Conservation (phyloP, 148 eudicot species). For the Amaranthus hypochondriacus region DNA sequence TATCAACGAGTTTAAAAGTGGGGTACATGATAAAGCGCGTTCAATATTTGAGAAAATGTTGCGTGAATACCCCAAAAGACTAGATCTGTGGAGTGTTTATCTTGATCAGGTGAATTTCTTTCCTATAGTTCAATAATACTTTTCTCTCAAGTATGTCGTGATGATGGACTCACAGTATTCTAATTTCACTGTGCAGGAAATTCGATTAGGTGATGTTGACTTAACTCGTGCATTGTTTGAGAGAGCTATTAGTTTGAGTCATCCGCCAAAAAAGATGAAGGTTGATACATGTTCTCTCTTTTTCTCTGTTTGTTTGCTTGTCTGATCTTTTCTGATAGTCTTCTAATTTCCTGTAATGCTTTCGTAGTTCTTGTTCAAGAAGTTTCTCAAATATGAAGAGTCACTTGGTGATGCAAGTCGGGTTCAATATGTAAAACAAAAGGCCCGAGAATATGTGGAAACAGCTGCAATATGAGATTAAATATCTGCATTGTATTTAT, state of each 20-base stretch:
- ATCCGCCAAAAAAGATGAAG: constrained; percentile 86
- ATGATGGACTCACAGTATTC: background rate
- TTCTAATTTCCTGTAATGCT: background rate
- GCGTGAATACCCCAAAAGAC: constrained; percentile 73
- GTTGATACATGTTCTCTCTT: constrained; percentile 25
- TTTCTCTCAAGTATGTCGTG: background rate
- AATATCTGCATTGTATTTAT: too few species aligned
- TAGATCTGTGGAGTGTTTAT: constrained; percentile 81
- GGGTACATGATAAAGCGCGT: constrained; percentile 72
- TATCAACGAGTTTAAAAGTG: constrained; percentile 62
- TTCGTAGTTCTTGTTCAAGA: constrained; percentile 78
- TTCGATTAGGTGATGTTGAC: constrained; percentile 67
- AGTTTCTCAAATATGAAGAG: constrained; percentile 70
- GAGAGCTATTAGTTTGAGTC: constrained; percentile 77
- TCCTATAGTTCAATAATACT: background rate
- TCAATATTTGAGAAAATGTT: constrained; percentile 61
- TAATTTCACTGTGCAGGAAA: constrained; percentile 47
- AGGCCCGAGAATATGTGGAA: constrained; percentile 68
- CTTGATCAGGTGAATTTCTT: constrained; percentile 64
- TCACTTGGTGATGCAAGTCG: constrained; percentile 65
- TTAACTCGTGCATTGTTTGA: constrained; percentile 73
- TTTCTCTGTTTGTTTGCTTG: background rate
- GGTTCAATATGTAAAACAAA: constrained; percentile 50
- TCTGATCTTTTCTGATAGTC: background rate
- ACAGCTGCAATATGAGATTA: constrained; percentile 20